Conservation (phyloP, 371 early-diverging fungal species). For the Mortierella sp. region DNA sequence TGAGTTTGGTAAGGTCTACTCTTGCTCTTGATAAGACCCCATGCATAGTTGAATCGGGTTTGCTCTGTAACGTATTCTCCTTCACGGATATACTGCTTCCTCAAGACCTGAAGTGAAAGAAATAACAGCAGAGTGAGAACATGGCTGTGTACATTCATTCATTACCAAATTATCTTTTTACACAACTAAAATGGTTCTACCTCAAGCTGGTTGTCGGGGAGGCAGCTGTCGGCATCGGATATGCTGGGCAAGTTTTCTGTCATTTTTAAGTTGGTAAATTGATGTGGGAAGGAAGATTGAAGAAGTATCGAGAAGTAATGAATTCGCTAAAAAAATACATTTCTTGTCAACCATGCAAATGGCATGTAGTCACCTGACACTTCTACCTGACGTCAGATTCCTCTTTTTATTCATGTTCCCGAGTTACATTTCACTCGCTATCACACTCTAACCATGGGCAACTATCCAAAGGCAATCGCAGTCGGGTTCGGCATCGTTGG, state of each 20-base stretch:
- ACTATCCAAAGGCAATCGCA: constrained; percentile 54
- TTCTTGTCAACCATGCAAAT: no score
- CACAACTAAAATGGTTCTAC: constrained; percentile 11
- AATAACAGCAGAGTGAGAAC: neutral
- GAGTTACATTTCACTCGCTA: neutral
- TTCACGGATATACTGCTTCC: constrained; percentile 79
- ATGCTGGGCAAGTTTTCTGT: constrained; percentile 51
- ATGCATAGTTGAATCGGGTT: constrained; percentile 97
- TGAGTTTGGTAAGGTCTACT: constrained; percentile 73
- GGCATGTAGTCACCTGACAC: neutral
- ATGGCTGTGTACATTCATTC: no score
- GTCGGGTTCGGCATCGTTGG: constrained; percentile 58
- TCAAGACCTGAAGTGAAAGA: constrained; percentile 66
- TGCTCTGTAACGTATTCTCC: constrained; percentile 78
- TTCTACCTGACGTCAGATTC: neutral
- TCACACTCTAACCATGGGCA: constrained; percentile 31
- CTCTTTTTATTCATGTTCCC: neutral
- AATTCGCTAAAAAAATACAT: neutral
- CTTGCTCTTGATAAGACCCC: constrained; percentile 88
- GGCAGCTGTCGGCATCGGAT: constrained; percentile 55
- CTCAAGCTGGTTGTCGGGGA: constrained; percentile 55
- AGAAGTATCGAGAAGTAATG: neutral
- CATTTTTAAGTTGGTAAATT: constrained; percentile 15
- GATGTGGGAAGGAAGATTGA: neutral
- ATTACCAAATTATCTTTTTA: neutral